These are phyloP conservation scores for Globisporangium carolinianum DNA, from an alignment of 352 stramenopile species.

Conservation along the genomic window DNA sequence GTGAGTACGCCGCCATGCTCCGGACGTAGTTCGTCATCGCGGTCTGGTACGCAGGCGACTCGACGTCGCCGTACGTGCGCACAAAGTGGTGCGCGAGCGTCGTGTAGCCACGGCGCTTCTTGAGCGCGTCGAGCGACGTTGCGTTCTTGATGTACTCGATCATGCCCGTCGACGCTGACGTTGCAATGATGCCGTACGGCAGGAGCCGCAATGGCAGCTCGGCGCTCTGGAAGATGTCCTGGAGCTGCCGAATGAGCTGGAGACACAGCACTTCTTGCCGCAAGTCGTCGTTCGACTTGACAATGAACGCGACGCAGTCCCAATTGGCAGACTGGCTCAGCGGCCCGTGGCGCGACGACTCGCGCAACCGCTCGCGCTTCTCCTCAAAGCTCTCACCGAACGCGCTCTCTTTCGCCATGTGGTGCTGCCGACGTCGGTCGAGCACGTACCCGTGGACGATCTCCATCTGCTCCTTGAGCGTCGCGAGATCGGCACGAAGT, in stretches of 20 bases:
- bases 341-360: slow-evolving; percentile 37
- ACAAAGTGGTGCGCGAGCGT: slow-evolving; percentile 90
- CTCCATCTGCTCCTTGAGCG: slow-evolving; percentile 64
- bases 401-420: slow-evolving; percentile 61
- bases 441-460: slow-evolving; percentile 62
- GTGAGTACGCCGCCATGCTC: slow-evolving; percentile 96
- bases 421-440: slow-evolving; percentile 53
- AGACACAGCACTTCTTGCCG: slow-evolving; percentile 97
- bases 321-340: slow-evolving; percentile 27
- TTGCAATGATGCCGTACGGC: slow-evolving; percentile 96
- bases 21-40: slow-evolving; percentile 97
- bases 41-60: slow-evolving; percentile 82
- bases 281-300: slow-evolving; percentile 98
- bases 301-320: slow-evolving; percentile 90
- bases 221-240: slow-evolving; percentile 93
- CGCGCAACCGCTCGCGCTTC: slow-evolving; percentile 58
- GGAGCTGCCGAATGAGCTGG: slow-evolving; percentile 94
- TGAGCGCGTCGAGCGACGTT: slow-evolving; percentile 95
- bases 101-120: slow-evolving; percentile 84
- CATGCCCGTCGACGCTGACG: slow-evolving; percentile 91
- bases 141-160: slow-evolving; percentile 97
- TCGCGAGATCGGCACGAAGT: slow-evolving; percentile 37
- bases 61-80: slow-evolving; percentile 86
- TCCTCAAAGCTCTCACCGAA: slow-evolving; percentile 84
- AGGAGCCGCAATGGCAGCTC: slow-evolving; percentile 93